phyloP scores from a whole-genome alignment of 164 flowering plant species.

The Litsea cubeba region DNA sequence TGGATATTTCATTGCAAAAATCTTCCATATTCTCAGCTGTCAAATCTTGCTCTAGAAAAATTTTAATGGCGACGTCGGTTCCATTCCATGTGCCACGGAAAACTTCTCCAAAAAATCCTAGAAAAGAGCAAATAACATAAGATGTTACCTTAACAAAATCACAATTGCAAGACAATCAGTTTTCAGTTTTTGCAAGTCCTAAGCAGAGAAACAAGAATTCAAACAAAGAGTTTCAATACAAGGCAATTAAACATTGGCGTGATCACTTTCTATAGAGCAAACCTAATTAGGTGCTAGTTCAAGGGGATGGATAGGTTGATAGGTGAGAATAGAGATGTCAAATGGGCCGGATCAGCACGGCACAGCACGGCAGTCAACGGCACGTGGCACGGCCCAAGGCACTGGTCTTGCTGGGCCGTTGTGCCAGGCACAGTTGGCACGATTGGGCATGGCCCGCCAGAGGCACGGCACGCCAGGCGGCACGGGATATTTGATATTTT shows the following conservation, averaged over 20 bases:
- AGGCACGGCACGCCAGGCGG: no score
- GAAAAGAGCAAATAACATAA: neutral
- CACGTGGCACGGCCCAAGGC: no score
- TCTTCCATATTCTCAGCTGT: slow-evolving; percentile 97
- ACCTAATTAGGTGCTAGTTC: no score
- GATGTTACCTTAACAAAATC: neutral
- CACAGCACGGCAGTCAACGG: no score
- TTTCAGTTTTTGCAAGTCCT: neutral
- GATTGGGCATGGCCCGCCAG: no score
- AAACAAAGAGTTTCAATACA: neutral
- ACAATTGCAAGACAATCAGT: neutral
- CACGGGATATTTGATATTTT: no score
- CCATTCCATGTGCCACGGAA: slow-evolving; percentile 99
- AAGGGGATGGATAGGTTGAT: no score
- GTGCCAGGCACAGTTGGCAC: no score
- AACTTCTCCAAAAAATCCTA: slow-evolving; percentile 97
- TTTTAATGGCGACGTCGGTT: slow-evolving; percentile 94
- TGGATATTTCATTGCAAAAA: slow-evolving; percentile 94
- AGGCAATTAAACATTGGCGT: neutral
- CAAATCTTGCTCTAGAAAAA: slow-evolving; percentile 93
- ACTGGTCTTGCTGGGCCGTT: no score
- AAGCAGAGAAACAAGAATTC: neutral
- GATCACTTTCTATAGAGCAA: no score
- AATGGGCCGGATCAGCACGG: no score
- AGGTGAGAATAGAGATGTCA: no score